Base-by-base conservation (phyloP, 2,329 filamentous ascomycete species). In the Fusarium succisae region DNA sequence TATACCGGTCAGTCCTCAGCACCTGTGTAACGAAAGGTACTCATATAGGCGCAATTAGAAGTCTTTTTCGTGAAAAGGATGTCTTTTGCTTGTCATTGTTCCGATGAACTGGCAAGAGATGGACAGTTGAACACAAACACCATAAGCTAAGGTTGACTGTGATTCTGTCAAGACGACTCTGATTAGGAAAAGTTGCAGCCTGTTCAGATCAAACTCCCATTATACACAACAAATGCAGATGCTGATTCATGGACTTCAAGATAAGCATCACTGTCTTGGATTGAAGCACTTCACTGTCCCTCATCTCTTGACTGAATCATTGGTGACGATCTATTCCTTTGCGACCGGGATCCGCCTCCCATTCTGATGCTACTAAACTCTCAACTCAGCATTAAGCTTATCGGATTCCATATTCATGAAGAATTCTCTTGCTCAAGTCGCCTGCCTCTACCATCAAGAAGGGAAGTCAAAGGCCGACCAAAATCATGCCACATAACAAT, bases 271-370 rank as follows among this genome's bases (percentile, higher is more conserved):
- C 13, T 17, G 30, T 8, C 8, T 20, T 35, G 6, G 6, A 20
- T 24, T 14, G 17, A 24, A 11, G n/a, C 8, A 5, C 8, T 13
- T 35, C 12, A 35, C 48, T 24, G 6, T 10, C 11, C 17, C 28
- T 14, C 3, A 5, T 13, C 5, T 10, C 11, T 14, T 17, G 0
- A 9, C 3, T 12, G 22, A 13, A 13, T 50, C 6, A 32, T 2
- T 3, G 3, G 12, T 9, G 10, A 35, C 4, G 3, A 18, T 35
- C 6, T 5, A 11, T 11, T 35, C 2, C 8, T 14, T 2, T 8
- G 4, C 2, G 0, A 2, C 5, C 11, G 11, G 2, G 1, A 10
- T n/a, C 3, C 11, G 3, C 9, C 22, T n/a, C 3, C 17, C 22
- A 9, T 13, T 51, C 10, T 2, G 4, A 8, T 24, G 8, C 12